Evolutionary conservation across 371 early-diverging fungal species (phyloP).

Genomic region (Syncephalastrum monosporum): DNA sequence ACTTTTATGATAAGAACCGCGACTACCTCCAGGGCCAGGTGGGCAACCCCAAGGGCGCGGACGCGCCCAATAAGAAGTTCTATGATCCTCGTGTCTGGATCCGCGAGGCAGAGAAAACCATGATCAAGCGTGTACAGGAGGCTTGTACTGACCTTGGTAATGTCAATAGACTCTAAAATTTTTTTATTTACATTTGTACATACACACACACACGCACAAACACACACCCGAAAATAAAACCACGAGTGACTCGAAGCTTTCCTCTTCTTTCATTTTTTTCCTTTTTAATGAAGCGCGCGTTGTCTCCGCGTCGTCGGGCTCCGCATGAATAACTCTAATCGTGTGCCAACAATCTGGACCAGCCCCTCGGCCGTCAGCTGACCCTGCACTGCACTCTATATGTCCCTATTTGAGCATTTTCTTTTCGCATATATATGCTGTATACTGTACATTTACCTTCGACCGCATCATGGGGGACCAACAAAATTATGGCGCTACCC

Average conservation of each 20-base stretch:
- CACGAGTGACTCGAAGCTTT: background rate
- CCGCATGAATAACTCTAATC: no score
- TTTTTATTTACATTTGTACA: background rate
- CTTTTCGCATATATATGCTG: no score
- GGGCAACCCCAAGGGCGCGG: constrained; percentile 87
- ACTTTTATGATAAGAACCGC: constrained; percentile 71
- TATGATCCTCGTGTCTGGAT: constrained; percentile 91
- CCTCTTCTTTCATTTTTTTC: constrained; percentile 4
- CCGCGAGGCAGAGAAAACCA: constrained; percentile 83
- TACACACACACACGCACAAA: background rate
- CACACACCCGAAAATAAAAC: no score
- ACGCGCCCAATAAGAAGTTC: constrained; percentile 92
- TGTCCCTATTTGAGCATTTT: no score
- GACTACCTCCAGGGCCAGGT: constrained; percentile 84
- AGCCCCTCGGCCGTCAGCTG: no score
- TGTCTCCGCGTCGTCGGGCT: no score
- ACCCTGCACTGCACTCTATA: no score
- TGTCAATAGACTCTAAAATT: constrained; percentile 62
- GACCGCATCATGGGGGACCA: no score
- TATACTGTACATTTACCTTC: no score
- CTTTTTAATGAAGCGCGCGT: background rate
- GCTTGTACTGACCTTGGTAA: constrained; percentile 83
- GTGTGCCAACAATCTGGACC: no score
- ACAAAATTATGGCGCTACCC: no score
- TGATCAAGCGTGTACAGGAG: constrained; percentile 74